Evolutionary conservation across 2,329 filamentous ascomycete genomes (phyloP).

Genomic region (Orbilia quercus): DNA sequence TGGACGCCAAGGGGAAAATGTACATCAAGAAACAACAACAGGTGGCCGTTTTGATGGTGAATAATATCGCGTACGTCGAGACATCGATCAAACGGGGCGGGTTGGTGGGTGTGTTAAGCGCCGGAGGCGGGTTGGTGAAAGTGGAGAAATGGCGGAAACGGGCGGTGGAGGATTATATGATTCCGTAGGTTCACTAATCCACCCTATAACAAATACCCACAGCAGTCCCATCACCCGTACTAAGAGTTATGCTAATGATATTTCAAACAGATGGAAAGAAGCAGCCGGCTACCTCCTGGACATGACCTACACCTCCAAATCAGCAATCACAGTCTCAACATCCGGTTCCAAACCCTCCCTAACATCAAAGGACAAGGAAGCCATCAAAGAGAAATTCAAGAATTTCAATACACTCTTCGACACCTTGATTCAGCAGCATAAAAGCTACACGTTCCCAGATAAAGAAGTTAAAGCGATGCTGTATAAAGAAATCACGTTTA

Average conservation of each 20-base stretch:
- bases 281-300: conserved; percentile 73
- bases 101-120: conserved; percentile 75
- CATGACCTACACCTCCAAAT: conserved; percentile 71
- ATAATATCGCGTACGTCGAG: conserved; percentile 84
- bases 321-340: conserved; percentile 75
- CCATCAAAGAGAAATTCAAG: conserved; percentile 94
- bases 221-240: too few species aligned
- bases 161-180: conserved; percentile 79
- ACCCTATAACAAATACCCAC: background rate
- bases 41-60: conserved; percentile 89
- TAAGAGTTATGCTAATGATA: background rate
- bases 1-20: conserved; percentile 78
- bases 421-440: conserved; percentile 84
- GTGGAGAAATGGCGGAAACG: conserved; percentile 90
- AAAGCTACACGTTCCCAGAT: conserved; percentile 82
- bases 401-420: conserved; percentile 89
- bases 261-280: conserved; percentile 74
- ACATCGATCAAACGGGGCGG: conserved; percentile 85
- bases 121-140: conserved; percentile 70
- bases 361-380: conserved; percentile 90
- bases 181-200: conserved; percentile 27
- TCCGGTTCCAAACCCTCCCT: conserved; percentile 71
- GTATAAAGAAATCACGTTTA: conserved; percentile 84
- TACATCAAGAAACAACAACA: conserved; percentile 81
- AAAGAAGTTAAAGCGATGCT: conserved; percentile 84